Conservation (phyloP, 164 flowering plant species). For the Protea cynaroides region DNA sequence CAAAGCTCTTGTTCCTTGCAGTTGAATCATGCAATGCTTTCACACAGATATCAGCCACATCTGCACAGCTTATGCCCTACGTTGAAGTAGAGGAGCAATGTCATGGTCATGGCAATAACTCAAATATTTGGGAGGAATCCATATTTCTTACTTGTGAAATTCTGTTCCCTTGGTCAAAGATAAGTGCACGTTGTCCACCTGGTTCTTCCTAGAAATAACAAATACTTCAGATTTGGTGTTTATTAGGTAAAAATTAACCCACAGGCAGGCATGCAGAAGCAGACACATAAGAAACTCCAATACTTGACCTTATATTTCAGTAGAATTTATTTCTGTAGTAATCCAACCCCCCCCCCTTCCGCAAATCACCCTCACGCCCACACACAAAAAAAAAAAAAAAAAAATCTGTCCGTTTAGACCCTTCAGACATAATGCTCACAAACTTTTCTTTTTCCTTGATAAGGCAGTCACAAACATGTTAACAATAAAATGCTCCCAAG, state of each 20-base stretch:
- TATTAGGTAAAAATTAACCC: background rate
- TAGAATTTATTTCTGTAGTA: too few species aligned
- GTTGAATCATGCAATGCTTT: conserved; percentile 97
- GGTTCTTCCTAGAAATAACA: conserved; percentile 78
- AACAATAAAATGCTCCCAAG: background rate
- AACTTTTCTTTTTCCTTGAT: too few species aligned
- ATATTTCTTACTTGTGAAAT: conserved; percentile 70
- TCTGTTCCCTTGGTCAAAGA: conserved; percentile 97
- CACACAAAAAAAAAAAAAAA: too few species aligned
- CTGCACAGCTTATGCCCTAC: conserved; percentile 96
- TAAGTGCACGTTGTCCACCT: conserved; percentile 96
- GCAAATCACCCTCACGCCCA: too few species aligned
- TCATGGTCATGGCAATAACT: background rate
- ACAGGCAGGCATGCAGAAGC: too few species aligned
- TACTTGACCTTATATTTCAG: background rate
- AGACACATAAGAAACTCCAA: conserved; percentile 37
- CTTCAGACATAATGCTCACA: too few species aligned
- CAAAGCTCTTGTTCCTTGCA: conserved; percentile 96
- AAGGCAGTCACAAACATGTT: too few species aligned
- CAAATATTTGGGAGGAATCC: background rate
- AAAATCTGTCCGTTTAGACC: too few species aligned
- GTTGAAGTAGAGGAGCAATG: conserved; percentile 12
- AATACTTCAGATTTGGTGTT: background rate
- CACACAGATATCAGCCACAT: conserved; percentile 97
- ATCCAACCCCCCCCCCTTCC: too few species aligned